Conservation (phyloP, 192 early-diverging fungal genomes). For the Backusella circina region DNA sequence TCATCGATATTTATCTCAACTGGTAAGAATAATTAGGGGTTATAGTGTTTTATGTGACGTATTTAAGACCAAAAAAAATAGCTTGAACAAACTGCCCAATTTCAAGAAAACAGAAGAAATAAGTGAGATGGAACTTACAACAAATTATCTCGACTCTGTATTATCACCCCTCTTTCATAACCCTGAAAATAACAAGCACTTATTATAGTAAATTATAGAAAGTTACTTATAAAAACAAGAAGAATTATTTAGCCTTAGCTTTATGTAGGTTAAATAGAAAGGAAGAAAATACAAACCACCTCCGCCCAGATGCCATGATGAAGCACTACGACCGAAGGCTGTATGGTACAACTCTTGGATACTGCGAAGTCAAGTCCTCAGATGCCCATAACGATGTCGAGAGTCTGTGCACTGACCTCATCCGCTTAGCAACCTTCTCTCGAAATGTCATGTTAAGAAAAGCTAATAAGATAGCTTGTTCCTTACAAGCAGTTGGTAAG, state of each 20-base stretch:
- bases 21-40: neutral
- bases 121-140: neutral
- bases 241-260: neutral
- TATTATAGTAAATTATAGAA: neutral
- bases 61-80: neutral
- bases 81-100: too few relatives aligned
- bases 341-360: neutral
- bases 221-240: neutral
- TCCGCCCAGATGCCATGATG: neutral
- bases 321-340: neutral
- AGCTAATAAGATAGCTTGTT: neutral
- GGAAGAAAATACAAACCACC: neutral
- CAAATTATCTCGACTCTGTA: neutral
- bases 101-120: too few relatives aligned
- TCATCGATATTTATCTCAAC: neutral
- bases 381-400: neutral
- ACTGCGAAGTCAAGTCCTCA: neutral
- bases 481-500: constrained; percentile 11
- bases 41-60: constrained; percentile 2
- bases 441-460: neutral
- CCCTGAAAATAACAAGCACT: neutral
- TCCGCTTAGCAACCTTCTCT: neutral
- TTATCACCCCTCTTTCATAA: neutral
- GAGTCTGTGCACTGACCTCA: neutral
- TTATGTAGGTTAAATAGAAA: neutral